phyloP scores from a whole-genome alignment of 2,329 filamentous ascomycete species.

The Endocalyx cinctus region DNA sequence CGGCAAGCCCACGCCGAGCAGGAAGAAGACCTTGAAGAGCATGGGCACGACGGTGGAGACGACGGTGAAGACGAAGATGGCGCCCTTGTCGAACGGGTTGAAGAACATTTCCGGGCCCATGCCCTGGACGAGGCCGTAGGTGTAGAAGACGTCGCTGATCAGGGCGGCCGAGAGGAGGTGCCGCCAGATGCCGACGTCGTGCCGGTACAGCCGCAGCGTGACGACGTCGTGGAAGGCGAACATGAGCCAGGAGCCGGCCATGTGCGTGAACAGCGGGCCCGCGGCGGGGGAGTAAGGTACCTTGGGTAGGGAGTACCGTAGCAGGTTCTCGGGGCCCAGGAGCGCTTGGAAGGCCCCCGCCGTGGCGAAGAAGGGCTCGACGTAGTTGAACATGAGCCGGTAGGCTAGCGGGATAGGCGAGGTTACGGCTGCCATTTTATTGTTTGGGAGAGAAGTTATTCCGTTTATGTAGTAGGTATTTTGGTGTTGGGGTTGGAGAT shows the following conservation, averaged over 20 bases:
- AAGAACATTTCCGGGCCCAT: conserved; percentile 12
- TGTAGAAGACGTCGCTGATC: conserved; percentile 16
- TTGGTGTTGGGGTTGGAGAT: too few relatives aligned
- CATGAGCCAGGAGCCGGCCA: conserved; percentile 17
- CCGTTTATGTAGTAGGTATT: too few relatives aligned
- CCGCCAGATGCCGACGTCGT: conserved; percentile 13
- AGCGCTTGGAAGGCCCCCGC: conserved; percentile 13
- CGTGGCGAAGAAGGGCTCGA: conserved; percentile 15
- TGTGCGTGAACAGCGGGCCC: conserved; percentile 14
- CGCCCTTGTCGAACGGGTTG: conserved; percentile 11
- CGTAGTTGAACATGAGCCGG: conserved; percentile 14
- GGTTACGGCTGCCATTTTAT: too few relatives aligned
- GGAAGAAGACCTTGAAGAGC: conserved; percentile 15
- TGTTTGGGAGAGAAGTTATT: too few relatives aligned
- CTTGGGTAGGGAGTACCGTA: conserved; percentile 8
- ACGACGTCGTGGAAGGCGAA: conserved; percentile 16
- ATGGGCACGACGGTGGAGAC: conserved; percentile 13
- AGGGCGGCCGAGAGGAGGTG: conserved; percentile 15
- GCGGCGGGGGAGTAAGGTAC: conserved; percentile 12
- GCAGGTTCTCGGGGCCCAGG: conserved; percentile 8
- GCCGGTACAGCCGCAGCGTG: conserved; percentile 13
- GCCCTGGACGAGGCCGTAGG: conserved; percentile 12
- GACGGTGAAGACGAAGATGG: conserved; percentile 7
- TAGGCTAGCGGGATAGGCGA: conserved; percentile 13
- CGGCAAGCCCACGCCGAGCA: conserved; percentile 13